phyloP scores from a whole-genome alignment of 1,139 yeast genomes.

The Saccharomyces hybrid region DNA sequence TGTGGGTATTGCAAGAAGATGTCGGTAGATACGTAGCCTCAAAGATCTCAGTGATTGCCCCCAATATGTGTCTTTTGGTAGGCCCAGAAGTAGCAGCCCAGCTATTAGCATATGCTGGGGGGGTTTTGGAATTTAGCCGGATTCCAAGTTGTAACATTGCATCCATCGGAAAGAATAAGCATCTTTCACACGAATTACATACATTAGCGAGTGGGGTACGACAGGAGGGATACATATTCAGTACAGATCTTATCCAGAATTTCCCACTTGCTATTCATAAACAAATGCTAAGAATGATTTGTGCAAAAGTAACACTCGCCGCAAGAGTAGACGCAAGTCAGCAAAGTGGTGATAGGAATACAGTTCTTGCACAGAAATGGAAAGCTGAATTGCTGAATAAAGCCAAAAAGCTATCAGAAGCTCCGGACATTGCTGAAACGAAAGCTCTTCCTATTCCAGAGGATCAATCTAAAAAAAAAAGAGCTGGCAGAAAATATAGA shows the following conservation, averaged over 20 bases:
- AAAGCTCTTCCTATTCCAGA: conserved; percentile 82
- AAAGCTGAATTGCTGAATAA: conserved; percentile 51
- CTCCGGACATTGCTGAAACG: conserved; percentile 62
- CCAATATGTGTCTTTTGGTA: conserved; percentile 66
- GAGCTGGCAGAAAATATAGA: conserved; percentile 80
- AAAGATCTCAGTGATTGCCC: conserved; percentile 53
- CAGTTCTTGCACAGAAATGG: conserved; percentile 53
- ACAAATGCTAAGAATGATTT: conserved; percentile 69
- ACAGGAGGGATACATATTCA: conserved; percentile 59
- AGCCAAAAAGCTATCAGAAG: conserved; percentile 64
- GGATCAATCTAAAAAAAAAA: conserved; percentile 67
- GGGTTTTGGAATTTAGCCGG: conserved; percentile 58
- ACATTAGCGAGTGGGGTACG: conserved; percentile 42
- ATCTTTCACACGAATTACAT: conserved; percentile 40
- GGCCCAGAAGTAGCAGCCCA: conserved; percentile 74
- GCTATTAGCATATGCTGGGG: conserved; percentile 62
- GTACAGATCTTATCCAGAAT: conserved; percentile 44
- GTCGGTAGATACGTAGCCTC: conserved; percentile 51
- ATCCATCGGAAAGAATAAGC: conserved; percentile 56
- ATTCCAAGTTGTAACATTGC: conserved; percentile 83
- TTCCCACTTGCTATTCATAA: conserved; percentile 53
- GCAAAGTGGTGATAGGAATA: conserved; percentile 35
- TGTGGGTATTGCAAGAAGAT: conserved; percentile 40
- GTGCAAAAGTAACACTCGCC: conserved; percentile 76
- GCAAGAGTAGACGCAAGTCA: conserved; percentile 61